Conservation (phyloP, 2,329 filamentous ascomycete species). For the Didymella exigua region DNA sequence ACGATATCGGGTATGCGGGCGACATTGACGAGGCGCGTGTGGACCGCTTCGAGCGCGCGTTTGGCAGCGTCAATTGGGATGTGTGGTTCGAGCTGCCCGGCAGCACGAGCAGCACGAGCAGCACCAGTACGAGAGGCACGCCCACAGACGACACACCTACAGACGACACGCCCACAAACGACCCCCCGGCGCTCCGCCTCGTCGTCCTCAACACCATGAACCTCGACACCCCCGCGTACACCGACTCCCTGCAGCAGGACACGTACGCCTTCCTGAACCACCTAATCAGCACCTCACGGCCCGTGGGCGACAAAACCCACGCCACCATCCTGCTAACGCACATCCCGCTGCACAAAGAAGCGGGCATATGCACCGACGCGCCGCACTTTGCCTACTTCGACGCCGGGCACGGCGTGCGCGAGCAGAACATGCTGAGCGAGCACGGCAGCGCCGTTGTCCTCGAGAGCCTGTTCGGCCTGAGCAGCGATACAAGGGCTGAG, state of each 20-base stretch:
- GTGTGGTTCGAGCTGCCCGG: constrained; percentile 64
- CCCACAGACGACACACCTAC: background rate
- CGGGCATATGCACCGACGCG: constrained; percentile 80
- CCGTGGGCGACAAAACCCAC: constrained; percentile 66
- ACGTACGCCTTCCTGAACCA: constrained; percentile 79
- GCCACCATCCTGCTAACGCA: constrained; percentile 91
- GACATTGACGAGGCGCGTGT: constrained; percentile 80
- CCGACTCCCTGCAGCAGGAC: constrained; percentile 69
- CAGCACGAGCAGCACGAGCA: background rate
- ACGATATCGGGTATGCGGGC: constrained; percentile 95
- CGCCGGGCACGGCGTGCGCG: constrained; percentile 71
- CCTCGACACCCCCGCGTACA: constrained; percentile 80
- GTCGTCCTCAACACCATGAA: constrained; percentile 92
- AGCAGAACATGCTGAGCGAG: constrained; percentile 87
- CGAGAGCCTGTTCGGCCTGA: constrained; percentile 83
- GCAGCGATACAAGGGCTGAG: constrained; percentile 62
- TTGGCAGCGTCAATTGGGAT: constrained; percentile 91
- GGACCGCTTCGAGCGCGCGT: constrained; percentile 79
- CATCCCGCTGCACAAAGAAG: constrained; percentile 83
- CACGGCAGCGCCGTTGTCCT: constrained; percentile 73
- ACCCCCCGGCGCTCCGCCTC: constrained; percentile 73
- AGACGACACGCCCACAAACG: constrained; percentile 14
- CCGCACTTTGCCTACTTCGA: constrained; percentile 83
- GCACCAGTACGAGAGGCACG: background rate
- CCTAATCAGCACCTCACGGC: constrained; percentile 65